Conservation (phyloP, 2,329 filamentous ascomycete genomes). For the Apiospora marii region DNA sequence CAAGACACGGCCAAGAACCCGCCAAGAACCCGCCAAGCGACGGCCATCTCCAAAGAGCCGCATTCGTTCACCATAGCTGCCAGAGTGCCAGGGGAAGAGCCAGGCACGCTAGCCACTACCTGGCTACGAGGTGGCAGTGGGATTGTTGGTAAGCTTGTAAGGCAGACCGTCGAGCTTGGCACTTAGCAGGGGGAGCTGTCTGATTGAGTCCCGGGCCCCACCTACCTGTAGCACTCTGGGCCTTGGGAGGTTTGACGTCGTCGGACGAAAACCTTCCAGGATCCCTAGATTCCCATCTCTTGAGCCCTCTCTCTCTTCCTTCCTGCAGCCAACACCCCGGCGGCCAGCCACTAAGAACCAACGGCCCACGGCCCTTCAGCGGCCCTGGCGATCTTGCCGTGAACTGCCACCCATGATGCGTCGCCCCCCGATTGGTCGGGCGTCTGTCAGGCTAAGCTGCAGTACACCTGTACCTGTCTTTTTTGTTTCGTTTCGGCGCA, state of each 20-base stretch:
- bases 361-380: not conserved
- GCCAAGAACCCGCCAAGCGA: not conserved
- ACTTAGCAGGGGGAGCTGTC: not conserved
- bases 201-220: not conserved
- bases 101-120: not conserved
- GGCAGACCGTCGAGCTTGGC: not conserved
- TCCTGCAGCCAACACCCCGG: not conserved
- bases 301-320: not conserved
- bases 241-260: constrained; percentile 19
- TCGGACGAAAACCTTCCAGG: constrained; percentile 13
- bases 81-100: no score
- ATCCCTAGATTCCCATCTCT: not conserved
- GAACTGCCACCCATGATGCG: constrained; percentile 11
- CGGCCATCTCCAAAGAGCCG: constrained; percentile 8
- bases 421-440: not conserved
- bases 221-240: not conserved
- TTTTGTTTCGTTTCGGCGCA: constrained; percentile 20
- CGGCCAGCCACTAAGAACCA: not conserved
- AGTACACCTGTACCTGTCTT: not conserved
- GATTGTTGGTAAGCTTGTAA: not conserved
- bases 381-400: constrained; percentile 1
- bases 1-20: constrained; percentile 1
- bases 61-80: not conserved
- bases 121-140: not conserved
- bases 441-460: not conserved